phyloP scores from a whole-genome alignment of 257 asterid species.

The Solanum ossicruentum region DNA sequence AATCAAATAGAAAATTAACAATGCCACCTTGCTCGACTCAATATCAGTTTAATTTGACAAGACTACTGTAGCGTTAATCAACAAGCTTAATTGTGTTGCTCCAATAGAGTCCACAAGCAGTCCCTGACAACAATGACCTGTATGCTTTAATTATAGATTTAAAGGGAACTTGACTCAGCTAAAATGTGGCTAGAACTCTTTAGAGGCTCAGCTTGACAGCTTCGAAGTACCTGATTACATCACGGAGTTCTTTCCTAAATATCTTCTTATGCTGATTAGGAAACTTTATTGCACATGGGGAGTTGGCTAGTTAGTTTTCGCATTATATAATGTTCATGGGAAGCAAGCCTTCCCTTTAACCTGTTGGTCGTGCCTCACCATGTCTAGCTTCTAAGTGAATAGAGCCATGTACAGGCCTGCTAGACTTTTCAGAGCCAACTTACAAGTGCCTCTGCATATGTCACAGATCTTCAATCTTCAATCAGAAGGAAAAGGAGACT shows the following conservation, averaged over 20 bases:
- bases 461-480: slow-evolving; percentile 3
- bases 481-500: slow-evolving; percentile 12
- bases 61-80: not conserved
- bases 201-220: not conserved
- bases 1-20: not conserved
- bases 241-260: not conserved
- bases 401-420: not conserved
- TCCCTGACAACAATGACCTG: not conserved
- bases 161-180: not conserved
- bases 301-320: not conserved
- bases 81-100: not conserved
- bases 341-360: not conserved
- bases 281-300: not conserved
- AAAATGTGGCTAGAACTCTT: not conserved
- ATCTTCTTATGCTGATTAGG: not conserved
- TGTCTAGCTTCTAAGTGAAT: not conserved
- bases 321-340: not conserved
- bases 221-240: not conserved
- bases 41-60: not conserved
- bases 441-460: not conserved
- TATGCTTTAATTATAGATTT: not conserved
- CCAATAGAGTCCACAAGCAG: not conserved
- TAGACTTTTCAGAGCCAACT: not conserved
- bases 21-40: not conserved
- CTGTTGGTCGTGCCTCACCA: not conserved